These are phyloP conservation scores for Talaromyces adpressus DNA, from an alignment of 495 filamentous ascomycete genomes.

Conservation along the genomic window DNA sequence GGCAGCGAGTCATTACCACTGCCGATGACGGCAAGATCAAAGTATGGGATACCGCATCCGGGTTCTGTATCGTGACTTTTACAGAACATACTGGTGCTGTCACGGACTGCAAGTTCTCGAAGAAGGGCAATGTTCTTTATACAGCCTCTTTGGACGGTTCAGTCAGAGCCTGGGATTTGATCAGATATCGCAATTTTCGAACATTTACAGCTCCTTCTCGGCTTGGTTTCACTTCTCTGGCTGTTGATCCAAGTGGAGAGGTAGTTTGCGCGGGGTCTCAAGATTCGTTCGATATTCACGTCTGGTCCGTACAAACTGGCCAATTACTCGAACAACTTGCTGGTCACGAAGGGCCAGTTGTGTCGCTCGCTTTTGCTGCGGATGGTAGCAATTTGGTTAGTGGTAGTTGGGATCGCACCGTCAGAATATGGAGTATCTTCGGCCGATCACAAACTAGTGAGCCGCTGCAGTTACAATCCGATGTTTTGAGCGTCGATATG, in stretches of 20 bases:
- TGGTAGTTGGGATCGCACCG: slow-evolving; percentile 92
- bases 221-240: slow-evolving; percentile 84
- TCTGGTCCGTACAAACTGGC: slow-evolving; percentile 97
- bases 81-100: slow-evolving; percentile 94
- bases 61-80: slow-evolving; percentile 96
- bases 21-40: slow-evolving; percentile 98
- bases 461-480: slow-evolving; percentile 81
- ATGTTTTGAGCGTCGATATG: slow-evolving; percentile 81
- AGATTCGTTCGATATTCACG: slow-evolving; percentile 93
- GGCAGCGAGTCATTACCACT: slow-evolving; percentile 83
- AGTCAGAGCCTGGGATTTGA: slow-evolving; percentile 90
- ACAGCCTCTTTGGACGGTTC: slow-evolving; percentile 92
- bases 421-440: slow-evolving; percentile 93
- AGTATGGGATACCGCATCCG: slow-evolving; percentile 92
- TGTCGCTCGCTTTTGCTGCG: slow-evolving; percentile 78
- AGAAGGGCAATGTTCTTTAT: slow-evolving; percentile 89
- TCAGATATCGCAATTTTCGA: slow-evolving; percentile 92
- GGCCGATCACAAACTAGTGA: slow-evolving; percentile 89
- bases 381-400: slow-evolving; percentile 77
- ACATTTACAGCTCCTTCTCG: slow-evolving; percentile 92
- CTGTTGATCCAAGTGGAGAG: slow-evolving; percentile 94
- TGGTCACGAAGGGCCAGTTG: slow-evolving; percentile 90
- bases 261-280: slow-evolving; percentile 91
- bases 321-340: slow-evolving; percentile 86
- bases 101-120: slow-evolving; percentile 91